Evolutionary conservation across 192 early-diverging fungal genomes (phyloP).

Genomic region (Coemansia sp.): DNA sequence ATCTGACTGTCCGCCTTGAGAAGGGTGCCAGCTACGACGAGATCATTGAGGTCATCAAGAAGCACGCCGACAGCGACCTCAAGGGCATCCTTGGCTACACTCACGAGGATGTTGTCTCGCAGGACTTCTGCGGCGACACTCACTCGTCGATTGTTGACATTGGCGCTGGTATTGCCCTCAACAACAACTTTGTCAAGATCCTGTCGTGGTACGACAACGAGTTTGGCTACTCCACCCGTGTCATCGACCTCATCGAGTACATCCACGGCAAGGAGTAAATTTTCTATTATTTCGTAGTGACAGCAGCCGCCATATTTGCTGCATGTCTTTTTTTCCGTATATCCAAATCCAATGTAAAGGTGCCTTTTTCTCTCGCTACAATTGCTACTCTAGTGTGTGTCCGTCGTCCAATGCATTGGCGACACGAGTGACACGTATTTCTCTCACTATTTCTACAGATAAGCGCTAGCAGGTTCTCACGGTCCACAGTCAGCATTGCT

Average conservation of each 20-base stretch:
- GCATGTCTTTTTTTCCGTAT: neutral
- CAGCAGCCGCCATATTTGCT: neutral
- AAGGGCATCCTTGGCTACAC: conserved; percentile 95
- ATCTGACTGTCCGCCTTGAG: conserved; percentile 89
- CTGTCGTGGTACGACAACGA: conserved; percentile 94
- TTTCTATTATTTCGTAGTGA: neutral
- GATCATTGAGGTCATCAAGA: conserved; percentile 88
- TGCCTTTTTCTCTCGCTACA: neutral
- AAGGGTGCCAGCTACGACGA: conserved; percentile 91
- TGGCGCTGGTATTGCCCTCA: conserved; percentile 93
- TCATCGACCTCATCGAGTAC: conserved; percentile 84
- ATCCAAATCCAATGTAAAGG: neutral
- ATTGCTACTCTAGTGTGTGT: neutral
- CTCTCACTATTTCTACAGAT: too few species aligned
- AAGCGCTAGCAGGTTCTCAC: neutral
- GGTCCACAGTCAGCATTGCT: neutral
- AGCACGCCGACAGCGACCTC: conserved; percentile 74
- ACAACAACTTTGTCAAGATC: conserved; percentile 95
- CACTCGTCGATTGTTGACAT: conserved; percentile 95
- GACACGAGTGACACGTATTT: too few species aligned
- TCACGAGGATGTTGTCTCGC: conserved; percentile 93
- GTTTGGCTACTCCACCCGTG: conserved; percentile 90
- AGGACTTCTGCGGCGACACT: conserved; percentile 91
- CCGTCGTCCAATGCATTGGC: too few species aligned
- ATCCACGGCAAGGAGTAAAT: conserved; percentile 61